phyloP scores from a whole-genome alignment of 768 basidiomycete genomes.

The Paxillus ammoniavirescens region DNA sequence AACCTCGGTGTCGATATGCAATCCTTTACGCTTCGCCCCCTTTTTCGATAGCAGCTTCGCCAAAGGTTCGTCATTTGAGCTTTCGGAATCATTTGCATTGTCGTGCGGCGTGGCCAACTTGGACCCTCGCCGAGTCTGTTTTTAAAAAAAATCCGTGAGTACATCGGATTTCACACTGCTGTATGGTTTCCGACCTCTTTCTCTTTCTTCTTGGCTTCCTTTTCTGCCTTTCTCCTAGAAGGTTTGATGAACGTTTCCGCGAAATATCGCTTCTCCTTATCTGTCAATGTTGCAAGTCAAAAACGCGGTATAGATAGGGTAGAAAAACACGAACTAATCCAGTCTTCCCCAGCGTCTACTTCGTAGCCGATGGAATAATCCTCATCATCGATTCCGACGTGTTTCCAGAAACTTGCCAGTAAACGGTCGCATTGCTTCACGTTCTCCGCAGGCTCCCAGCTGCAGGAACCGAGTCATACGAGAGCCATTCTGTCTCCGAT shows the following conservation, averaged over 20 bases:
- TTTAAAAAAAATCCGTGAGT: background rate
- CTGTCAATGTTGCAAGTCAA: conserved; percentile 20
- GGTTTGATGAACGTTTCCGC: conserved; percentile 25
- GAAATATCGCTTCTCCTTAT: conserved; percentile 40
- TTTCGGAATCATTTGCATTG: conserved; percentile 5
- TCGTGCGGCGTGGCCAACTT: conserved; percentile 4
- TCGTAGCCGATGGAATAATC: conserved; percentile 52
- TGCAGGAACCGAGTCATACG: conserved; percentile 23
- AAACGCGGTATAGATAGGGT: background rate
- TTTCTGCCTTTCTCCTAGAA: conserved; percentile 13
- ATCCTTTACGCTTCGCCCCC: conserved; percentile 5
- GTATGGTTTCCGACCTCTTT: conserved; percentile 11
- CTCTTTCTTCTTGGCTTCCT: conserved; percentile 16
- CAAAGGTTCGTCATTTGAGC: conserved; percentile 4
- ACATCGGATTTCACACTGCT: background rate
- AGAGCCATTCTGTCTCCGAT: background rate
- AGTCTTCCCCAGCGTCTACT: conserved; percentile 42
- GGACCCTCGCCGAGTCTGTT: conserved; percentile 17
- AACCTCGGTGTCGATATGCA: conserved; percentile 13
- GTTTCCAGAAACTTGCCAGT: conserved; percentile 61
- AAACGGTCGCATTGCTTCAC: conserved; percentile 56
- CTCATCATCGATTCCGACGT: conserved; percentile 54
- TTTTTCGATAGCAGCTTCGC: background rate
- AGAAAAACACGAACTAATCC: conserved; percentile 51
- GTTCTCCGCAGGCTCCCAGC: conserved; percentile 71